Base-by-base conservation (phyloP, 1,139 yeast genomes). In the Yamadazyma mexicana region DNA sequence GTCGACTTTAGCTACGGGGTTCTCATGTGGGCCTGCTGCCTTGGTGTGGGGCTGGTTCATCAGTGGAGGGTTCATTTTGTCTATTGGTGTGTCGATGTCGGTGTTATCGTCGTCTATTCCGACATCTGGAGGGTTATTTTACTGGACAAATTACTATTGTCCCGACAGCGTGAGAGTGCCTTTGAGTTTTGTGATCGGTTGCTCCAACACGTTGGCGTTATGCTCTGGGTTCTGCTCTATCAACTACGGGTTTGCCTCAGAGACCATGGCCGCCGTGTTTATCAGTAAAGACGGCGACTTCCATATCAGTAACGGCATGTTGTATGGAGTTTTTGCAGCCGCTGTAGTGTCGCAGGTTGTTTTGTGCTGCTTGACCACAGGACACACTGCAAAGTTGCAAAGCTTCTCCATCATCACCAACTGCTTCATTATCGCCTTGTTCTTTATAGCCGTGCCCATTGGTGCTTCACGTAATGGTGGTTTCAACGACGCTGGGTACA, bases 41-140 rank as follows among this genome's bases (percentile, higher is more conserved):
- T 68, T 79, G 17, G 75, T 81, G 14, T 83, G 88, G 87, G 87
- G 88, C 38, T 83, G 88, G 87, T 69, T 82, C 42, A 64, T 73
- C 37, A 75, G 81, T 29, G 76, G 78, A 11, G 46, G 71, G 39
- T 81, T 82, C 46, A 75, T 83, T 44, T 57, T 81, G 38, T 60
- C 72, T 43, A 73, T 79, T 41, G 88, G 87, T 9, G 49, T 73
- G 40, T 71, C 83, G 10, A 81, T 83, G 68, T 76, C 86, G 9
- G 81, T 81, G 47, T 62, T 81, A 40, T 83, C 84, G 1, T 76
- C 83, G 17, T 75, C 87, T n/a, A 77, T 80, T 54, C 88, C 89
- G 37, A 81, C 89, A 3, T 73, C 83, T 16, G 88, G 89, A 41
- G 89, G 88, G 9, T 66, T 82, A 52, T 82, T 81, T 57, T 81